Evolutionary conservation across 371 early-diverging fungal species (phyloP).

Genomic region (Haplosporangium sp.): DNA sequence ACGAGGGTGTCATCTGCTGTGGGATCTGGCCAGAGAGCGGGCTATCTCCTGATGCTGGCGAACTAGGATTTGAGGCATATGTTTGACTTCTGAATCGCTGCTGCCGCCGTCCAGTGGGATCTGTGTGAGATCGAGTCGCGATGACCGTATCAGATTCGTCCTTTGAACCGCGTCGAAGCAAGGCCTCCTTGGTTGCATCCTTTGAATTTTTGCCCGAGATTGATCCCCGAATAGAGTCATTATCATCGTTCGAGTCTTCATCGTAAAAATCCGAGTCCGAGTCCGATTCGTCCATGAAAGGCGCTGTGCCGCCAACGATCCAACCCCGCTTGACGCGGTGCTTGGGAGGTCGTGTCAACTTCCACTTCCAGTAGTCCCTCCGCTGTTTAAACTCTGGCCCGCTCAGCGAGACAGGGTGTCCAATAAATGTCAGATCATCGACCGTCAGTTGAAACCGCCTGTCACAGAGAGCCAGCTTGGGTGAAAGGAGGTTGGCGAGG

Average conservation of each 20-base stretch:
- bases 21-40: constrained; percentile 25
- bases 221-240: constrained; percentile 17
- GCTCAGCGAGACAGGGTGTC: constrained; percentile 69
- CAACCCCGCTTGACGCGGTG: constrained; percentile 32
- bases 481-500: constrained; percentile 80
- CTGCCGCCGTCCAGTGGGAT: constrained; percentile 39
- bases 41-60: constrained; percentile 31
- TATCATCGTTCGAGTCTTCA: constrained; percentile 41
- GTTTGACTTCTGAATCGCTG: constrained; percentile 48
- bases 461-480: constrained; percentile 78
- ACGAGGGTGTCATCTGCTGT: constrained; percentile 33
- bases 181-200: constrained; percentile 23
- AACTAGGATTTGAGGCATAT: constrained; percentile 29
- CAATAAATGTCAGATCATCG: constrained; percentile 83
- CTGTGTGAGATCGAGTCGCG: constrained; percentile 32
- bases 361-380: constrained; percentile 45
- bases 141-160: constrained; percentile 22
- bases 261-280: constrained; percentile 32
- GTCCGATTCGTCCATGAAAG: constrained; percentile 33
- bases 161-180: constrained; percentile 31
- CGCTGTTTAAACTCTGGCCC: constrained; percentile 61
- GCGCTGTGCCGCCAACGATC: constrained; percentile 29
- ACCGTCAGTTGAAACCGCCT: constrained; percentile 82
- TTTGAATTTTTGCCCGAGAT: constrained; percentile 12
- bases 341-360: constrained; percentile 21